Base-by-base conservation (phyloP, 345 rosid genomes). In the Arabidopsis suecica region DNA sequence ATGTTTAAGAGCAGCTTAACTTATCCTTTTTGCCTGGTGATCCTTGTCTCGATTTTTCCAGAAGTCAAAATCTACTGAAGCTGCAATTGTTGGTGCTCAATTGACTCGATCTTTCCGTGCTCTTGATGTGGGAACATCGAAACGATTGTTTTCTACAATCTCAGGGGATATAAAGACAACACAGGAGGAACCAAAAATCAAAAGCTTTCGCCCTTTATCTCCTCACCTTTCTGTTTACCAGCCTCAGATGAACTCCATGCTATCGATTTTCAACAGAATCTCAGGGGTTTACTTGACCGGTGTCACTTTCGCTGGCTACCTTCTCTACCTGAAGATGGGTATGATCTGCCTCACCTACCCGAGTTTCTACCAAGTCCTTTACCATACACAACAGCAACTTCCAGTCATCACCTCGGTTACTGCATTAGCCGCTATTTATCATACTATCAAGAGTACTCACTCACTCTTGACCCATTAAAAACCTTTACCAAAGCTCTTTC, bases 171-270 rank as follows among this genome's bases (percentile, higher is more conserved):
- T 77, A 40, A 77, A 73, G 73, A 61, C 42, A 0, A 61, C 78
- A 34, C 59, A 72, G 4, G 74, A 78, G 20, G 74, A 78, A 2
- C 69, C 73, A 5, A 78, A 73, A 55, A 10, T 25, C n/a, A 41
- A 78, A 50, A 78, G 78, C 74, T 78, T 78, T 18, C 78, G 81
- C 3, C 78, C 78, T 53, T 7, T 78, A 3, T 73, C 78, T 61
- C 81, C 81, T 67, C 81, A 78, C 42, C 81, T 78, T 25, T 22
- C 81, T 5, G 78, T 78, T 54, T 78, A 78, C 61, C 78, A 78
- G 78, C 81, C 81, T 67, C 81, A 78, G 69, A 73, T 53, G 78
- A 78, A 78, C 65, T 78, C 78, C 54, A 78, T 78, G 81, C 30
- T 78, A 13, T 78, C 81, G 22, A 78, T 78, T 18, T 78, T 78